A percentile compares a stretch with the other conserved stretches of the same genome.
Conservation (phyloP, 1,284 basidiomycete species). For the Volvariella surrecta region DNA sequence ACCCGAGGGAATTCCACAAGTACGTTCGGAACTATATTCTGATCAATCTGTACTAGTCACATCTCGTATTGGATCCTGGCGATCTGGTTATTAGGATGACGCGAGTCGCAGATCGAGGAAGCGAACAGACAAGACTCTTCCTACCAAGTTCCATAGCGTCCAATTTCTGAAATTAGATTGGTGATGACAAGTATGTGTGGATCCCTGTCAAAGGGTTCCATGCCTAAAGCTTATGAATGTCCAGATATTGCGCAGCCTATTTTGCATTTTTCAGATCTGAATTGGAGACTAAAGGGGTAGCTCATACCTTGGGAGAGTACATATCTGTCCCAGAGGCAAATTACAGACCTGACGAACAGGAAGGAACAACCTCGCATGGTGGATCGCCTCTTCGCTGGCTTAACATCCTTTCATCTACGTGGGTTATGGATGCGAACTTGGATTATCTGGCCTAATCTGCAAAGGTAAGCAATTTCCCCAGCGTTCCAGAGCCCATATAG, state of each 20-base stretch:
- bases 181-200: slow-evolving; percentile 27
- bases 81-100: slow-evolving; percentile 32
- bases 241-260: slow-evolving; percentile 47
- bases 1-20: slow-evolving; percentile 54
- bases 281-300: slow-evolving; percentile 28
- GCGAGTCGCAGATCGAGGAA: slow-evolving; percentile 26
- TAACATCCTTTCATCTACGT: slow-evolving; percentile 54
- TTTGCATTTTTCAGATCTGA: slow-evolving; percentile 37
- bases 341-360: slow-evolving; percentile 16
- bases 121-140: slow-evolving; percentile 26
- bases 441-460: slow-evolving; percentile 41
- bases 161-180: slow-evolving; percentile 34
- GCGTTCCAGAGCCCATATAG: slow-evolving; percentile 14
- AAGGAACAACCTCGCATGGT: slow-evolving; percentile 43
- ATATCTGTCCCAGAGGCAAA: slow-evolving; percentile 43
- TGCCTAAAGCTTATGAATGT: background rate
- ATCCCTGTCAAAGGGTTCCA: background rate
- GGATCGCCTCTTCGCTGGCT: slow-evolving; percentile 40
- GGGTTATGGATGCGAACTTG: slow-evolving; percentile 53
- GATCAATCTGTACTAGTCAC: slow-evolving; percentile 22
- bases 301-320: slow-evolving; percentile 35
- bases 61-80: slow-evolving; percentile 31
- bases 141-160: slow-evolving; percentile 23
- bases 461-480: slow-evolving; percentile 38
- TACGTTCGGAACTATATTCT: slow-evolving; percentile 16